A percentile compares a stretch with the other conserved stretches of the same genome.
Conservation (phyloP, 768 basidiomycete genomes). For the Tulasnella sp. region DNA sequence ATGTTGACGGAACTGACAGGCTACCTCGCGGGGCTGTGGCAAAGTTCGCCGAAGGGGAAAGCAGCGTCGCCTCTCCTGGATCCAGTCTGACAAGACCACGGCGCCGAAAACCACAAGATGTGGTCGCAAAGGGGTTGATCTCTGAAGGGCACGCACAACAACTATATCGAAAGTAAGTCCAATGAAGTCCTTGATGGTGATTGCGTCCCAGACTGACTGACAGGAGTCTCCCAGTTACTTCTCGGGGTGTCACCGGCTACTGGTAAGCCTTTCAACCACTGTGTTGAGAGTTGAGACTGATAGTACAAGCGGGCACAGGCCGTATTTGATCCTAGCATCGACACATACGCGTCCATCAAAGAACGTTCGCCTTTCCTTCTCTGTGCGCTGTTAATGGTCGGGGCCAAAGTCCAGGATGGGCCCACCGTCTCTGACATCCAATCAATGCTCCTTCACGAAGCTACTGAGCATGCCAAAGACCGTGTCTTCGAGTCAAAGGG, state of each 20-base stretch:
- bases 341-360: slow-evolving; percentile 17
- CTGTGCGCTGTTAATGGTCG: slow-evolving; percentile 20
- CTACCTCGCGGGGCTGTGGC: not conserved
- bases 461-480: slow-evolving; percentile 13
- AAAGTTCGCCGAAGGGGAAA: not conserved
- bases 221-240: slow-evolving; percentile 15
- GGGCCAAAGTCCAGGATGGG: slow-evolving; percentile 19
- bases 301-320: slow-evolving; percentile 3
- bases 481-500: slow-evolving; percentile 13
- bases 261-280: slow-evolving; percentile 7
- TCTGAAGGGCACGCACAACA: slow-evolving; percentile 17
- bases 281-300: not conserved
- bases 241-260: slow-evolving; percentile 18
- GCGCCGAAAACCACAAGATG: slow-evolving; percentile 12
- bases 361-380: slow-evolving; percentile 17
- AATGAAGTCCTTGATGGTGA: too few species aligned
- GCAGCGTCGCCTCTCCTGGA: slow-evolving; percentile 6
- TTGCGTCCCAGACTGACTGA: not conserved
- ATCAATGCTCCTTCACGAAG: slow-evolving; percentile 12
- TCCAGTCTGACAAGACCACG: not conserved
- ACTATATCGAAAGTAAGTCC: slow-evolving; percentile 17
- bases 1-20: slow-evolving; percentile 3
- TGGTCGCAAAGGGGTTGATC: slow-evolving; percentile 18
- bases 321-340: slow-evolving; percentile 16
- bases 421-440: slow-evolving; percentile 14